Base-by-base conservation (phyloP, 805 yeast species). In the Tetrapisispora phaffii region DNA sequence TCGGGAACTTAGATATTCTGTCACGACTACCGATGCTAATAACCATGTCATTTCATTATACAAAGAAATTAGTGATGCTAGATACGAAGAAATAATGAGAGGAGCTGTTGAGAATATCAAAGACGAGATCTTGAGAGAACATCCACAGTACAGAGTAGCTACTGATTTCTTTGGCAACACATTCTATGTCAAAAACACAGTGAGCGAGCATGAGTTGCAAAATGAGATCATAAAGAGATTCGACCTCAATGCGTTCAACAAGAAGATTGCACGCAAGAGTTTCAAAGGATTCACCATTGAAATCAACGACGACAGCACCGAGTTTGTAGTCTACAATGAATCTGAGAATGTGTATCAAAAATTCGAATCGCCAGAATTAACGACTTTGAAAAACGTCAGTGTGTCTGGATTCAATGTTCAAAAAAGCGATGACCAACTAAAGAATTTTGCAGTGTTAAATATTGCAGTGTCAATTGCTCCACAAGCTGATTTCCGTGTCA, bases 91-190 rank as follows among this genome's bases (percentile, higher is more conserved):
- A 41, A 44, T 19, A 43, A 50, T 42, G 43, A 44, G 33, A 45
- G 52, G 41, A 47, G 50, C 44, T 23, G 26, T 21, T 12, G 17
- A 6, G 7, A 29, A 21, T 7, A 28, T 44, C 13, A 34, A 39
- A 17, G 13, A 34, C 16, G 29, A 39, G 31, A 38, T 38, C 28
- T 39, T 44, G 17, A 20, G 39, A 15, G 22, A 44, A 26, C 17
- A 26, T 13, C 63, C 63, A 36, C 41, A 44, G 2, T 58, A 55
- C 42, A 50, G 49, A 19, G 39, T 53, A 15, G 58, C 54, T 8
- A 50, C 51, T 20, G 64, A 60, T 36, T 43, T 50, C 20, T 55
- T 53, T 35, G 65, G 65, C 28, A 62, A 59, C 39, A 58, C 57
- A 17, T 57, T 50, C 37, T 61, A 58, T 31, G 56, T 60, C 22